Conservation (phyloP, 2,329 filamentous ascomycete species). For the Hymenoscyphus salicellus region DNA sequence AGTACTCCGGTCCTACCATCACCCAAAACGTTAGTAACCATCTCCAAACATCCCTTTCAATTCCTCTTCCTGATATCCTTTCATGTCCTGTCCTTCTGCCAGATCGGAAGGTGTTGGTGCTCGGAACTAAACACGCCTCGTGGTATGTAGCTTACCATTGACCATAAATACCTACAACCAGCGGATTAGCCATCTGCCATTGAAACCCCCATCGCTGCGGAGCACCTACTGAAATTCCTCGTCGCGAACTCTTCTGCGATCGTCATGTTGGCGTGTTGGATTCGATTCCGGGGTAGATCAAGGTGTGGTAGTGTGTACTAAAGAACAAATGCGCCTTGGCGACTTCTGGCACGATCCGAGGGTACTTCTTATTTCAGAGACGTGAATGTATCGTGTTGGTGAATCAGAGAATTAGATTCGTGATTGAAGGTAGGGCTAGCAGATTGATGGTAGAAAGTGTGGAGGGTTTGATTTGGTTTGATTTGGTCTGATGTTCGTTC, state of each 20-base stretch:
- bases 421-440: neutral
- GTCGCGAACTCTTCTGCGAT: conserved; percentile 70
- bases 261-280: conserved; percentile 54
- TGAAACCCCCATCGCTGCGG: neutral
- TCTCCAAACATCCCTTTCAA: neutral
- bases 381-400: neutral
- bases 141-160: conserved; percentile 60
- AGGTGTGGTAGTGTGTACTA: neutral
- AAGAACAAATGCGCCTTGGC: conserved; percentile 8
- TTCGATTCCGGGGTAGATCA: conserved; percentile 8
- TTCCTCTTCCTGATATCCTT: neutral
- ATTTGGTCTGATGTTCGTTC: neutral
- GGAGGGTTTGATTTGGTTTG: neutral
- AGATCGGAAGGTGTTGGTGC: neutral
- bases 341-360: neutral
- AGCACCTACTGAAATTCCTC: conserved; percentile 68
- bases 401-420: neutral
- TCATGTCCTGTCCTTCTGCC: neutral
- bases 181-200: conserved; percentile 23
- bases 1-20: conserved; percentile 62
- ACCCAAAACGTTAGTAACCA: conserved; percentile 17
- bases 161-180: conserved; percentile 63
- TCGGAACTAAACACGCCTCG: neutral
- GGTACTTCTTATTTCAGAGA: neutral
- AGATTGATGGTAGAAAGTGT: neutral